These are phyloP conservation scores for Russula dissimulans DNA, from an alignment of 768 basidiomycete species.

Conservation along the genomic window DNA sequence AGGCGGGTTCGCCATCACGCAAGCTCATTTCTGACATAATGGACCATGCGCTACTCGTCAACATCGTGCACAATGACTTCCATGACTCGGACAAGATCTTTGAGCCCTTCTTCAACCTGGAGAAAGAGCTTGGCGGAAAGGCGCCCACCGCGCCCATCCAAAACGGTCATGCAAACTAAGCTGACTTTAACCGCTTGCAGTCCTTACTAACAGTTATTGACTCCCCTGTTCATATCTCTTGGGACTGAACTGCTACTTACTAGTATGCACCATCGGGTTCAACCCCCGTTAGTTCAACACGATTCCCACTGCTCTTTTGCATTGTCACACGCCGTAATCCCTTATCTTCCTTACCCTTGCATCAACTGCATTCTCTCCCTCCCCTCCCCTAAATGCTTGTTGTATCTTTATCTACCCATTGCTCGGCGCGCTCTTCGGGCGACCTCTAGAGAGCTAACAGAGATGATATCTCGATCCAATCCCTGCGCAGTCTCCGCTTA, in stretches of 20 bases:
- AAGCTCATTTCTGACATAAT: conserved; percentile 71
- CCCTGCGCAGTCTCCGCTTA: not conserved
- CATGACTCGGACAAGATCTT: conserved; percentile 80
- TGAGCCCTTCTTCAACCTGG: conserved; percentile 72
- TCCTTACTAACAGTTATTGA: conserved; percentile 4
- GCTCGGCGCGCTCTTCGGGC: not conserved
- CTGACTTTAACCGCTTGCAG: not conserved
- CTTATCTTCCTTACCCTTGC: conserved; percentile 20
- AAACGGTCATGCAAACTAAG: not conserved
- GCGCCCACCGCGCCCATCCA: conserved; percentile 16
- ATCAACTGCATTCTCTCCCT: conserved; percentile 28
- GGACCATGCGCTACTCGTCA: conserved; percentile 79
- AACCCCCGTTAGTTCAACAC: conserved; percentile 19
- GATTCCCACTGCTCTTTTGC: conserved; percentile 9
- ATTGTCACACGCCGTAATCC: conserved; percentile 19
- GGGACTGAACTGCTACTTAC: not conserved
- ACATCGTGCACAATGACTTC: conserved; percentile 96
- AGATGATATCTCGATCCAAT: not conserved
- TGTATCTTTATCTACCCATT: conserved; percentile 4
- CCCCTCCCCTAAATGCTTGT: not conserved
- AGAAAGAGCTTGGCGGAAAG: conserved; percentile 45
- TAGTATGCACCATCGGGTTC: conserved; percentile 12
- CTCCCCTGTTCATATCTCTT: conserved; percentile 18
- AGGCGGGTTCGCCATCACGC: conserved; percentile 61
- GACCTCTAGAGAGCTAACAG: not conserved